A percentile compares a stretch with the other conserved stretches of the same genome.
Conservation (phyloP, 192 early-diverging fungal genomes). For the Podila clonocystis region DNA sequence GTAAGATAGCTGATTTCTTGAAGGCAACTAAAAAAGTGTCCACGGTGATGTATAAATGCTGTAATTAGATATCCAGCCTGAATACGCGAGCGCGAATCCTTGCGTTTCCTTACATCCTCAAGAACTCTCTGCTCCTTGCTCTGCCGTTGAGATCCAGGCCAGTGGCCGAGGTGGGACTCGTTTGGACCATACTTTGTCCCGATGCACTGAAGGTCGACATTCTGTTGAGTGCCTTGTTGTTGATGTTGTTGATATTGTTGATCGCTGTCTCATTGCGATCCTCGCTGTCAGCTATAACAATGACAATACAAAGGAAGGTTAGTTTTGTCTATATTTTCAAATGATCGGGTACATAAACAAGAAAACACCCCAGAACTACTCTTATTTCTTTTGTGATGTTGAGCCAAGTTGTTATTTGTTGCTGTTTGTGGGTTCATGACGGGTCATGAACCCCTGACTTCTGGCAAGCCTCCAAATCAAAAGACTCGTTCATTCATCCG, state of each 20-base stretch:
- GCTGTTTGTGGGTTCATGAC: no score
- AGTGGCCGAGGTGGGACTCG: slow-evolving; percentile 36
- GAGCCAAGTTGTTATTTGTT: no score
- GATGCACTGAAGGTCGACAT: slow-evolving; percentile 40
- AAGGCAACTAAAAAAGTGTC: slow-evolving; percentile 22
- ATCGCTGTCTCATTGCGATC: not conserved
- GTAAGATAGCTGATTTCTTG: slow-evolving; percentile 51
- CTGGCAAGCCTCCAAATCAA: not conserved
- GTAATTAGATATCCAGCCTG: not conserved
- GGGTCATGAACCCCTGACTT: not conserved
- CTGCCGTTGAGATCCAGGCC: slow-evolving; percentile 34
- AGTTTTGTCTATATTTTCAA: no score
- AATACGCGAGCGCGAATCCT: not conserved
- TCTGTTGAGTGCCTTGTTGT: slow-evolving; percentile 44
- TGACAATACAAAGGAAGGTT: not conserved
- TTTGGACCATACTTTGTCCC: slow-evolving; percentile 40
- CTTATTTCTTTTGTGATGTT: no score
- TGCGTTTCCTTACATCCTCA: slow-evolving; percentile 31
- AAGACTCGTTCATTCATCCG: no score
- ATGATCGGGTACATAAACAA: no score
- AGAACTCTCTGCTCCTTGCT: slow-evolving; percentile 51
- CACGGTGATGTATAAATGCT: not conserved
- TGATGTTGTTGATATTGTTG: slow-evolving; percentile 14
- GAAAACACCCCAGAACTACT: no score
- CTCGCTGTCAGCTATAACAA: not conserved